Base-by-base conservation (phyloP, 441 rosid species). In the Adansonia grandidieri region DNA sequence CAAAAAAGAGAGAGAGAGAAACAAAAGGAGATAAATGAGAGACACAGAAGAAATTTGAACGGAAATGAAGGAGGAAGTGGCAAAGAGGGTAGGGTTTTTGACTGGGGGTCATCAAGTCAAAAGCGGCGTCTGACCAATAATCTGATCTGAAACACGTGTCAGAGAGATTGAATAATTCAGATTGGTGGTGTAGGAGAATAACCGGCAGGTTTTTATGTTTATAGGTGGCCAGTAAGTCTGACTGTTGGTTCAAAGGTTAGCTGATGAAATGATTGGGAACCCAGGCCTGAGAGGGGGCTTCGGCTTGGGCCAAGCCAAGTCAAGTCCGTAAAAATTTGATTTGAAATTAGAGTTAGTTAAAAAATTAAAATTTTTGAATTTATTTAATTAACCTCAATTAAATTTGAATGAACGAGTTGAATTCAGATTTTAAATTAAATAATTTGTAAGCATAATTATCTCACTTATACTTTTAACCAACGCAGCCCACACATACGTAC, bases 171-270 rank as follows among this genome's bases (percentile, higher is more conserved):
- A 56, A 48, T 17, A 54, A 54, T 74, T 61, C 71, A 28, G 32
- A 28, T 70, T 51, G 32, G 62, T 60, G 82, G 80, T 86, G 91
- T 28, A 28, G 32, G 91, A 84, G 81, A 83, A 86, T 83, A 81
- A 84, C 86, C 92, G 87, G 91, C 93, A 90, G 85, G 82, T 61
- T 85, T 80, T 78, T 63, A 63, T 78, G 75, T 82, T 62, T 32
- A 56, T 58, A 58, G 32, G 72, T 7, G 73, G 66, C 71, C 70
- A 65, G 73, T 51, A 28, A 28, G 32, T 28, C 22, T 75, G 75
- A 73, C 68, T 85, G 91, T 82, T 80, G 90, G 91, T 86, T 87
- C 88, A 86, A 84, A 82, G 81, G 87, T 86, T 87, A 84, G 89
- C 85, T 76, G 32, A 28, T 48, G 63, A 85, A 91, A 91, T 91